phyloP scores from a whole-genome alignment of 306 rosid species.

The Morella rubra region DNA sequence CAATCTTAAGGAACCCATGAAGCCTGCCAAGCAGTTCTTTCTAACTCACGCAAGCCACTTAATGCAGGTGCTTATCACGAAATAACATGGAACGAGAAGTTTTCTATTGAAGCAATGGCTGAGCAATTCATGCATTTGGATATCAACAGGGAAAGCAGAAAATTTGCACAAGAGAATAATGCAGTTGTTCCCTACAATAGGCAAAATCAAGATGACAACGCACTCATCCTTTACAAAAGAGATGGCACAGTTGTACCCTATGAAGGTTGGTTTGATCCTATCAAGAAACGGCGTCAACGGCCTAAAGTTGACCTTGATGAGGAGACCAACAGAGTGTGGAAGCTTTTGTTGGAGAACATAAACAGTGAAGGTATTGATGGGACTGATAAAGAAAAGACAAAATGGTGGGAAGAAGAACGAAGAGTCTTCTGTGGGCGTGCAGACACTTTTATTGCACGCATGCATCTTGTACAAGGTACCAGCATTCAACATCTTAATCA shows the following conservation, averaged over 20 bases:
- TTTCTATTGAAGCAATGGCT: slow-evolving; percentile 42
- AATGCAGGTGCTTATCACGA: slow-evolving; percentile 44
- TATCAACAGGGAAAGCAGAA: slow-evolving; percentile 53
- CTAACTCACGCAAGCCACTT: slow-evolving; percentile 14
- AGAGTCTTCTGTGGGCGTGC: slow-evolving; percentile 86
- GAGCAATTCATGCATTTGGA: slow-evolving; percentile 55
- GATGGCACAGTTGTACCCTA: slow-evolving; percentile 64
- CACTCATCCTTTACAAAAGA: slow-evolving; percentile 44
- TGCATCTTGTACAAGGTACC: slow-evolving; percentile 99
- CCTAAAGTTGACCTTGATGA: slow-evolving; percentile 92
- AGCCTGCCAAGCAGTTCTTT: slow-evolving; percentile 11
- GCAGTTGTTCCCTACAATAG: slow-evolving; percentile 52
- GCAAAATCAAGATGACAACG: slow-evolving; percentile 42
- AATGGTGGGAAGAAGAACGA: slow-evolving; percentile 99
- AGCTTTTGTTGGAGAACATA: slow-evolving; percentile 80
- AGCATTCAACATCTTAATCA: slow-evolving; percentile 1
- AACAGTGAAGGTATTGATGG: slow-evolving; percentile 91
- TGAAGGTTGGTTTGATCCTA: slow-evolving; percentile 49
- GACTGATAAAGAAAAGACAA: slow-evolving; percentile 73
- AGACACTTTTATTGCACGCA: slow-evolving; percentile 89
- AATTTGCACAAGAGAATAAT: slow-evolving; percentile 37
- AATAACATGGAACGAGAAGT: slow-evolving; percentile 24
- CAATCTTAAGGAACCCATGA: background rate
- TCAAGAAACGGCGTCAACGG: slow-evolving; percentile 68
- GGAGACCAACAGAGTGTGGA: slow-evolving; percentile 95